Percentiles rank a stretch among this genome's conserved stretches.
These are phyloP conservation scores for Phytophthora megakarya DNA, from an alignment of 352 stramenopile genomes.

Conservation along the genomic window DNA sequence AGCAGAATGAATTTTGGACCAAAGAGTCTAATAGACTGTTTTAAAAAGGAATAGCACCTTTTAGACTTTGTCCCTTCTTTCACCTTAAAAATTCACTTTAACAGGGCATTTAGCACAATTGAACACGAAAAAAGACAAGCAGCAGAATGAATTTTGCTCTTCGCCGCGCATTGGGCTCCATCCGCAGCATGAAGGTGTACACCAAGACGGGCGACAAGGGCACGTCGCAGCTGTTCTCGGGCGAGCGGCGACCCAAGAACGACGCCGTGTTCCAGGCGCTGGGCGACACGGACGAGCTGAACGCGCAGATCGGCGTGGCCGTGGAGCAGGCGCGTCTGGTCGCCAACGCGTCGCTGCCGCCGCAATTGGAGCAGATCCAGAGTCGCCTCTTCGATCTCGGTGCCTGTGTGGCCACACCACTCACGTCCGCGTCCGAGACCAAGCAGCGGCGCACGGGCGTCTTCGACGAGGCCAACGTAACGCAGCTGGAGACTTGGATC, in stretches of 20 bases:
- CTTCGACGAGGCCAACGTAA: conserved; percentile 73
- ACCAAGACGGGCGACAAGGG: conserved; percentile 93
- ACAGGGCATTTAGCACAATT: too few species aligned
- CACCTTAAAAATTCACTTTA: too few species aligned
- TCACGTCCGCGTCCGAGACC: conserved; percentile 59
- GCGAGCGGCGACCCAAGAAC: conserved; percentile 86
- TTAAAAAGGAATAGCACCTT: too few species aligned
- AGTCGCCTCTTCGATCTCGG: conserved; percentile 91
- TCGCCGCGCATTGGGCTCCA: background rate
- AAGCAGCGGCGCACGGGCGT: conserved; percentile 66
- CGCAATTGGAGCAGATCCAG: conserved; percentile 87
- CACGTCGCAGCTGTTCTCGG: conserved; percentile 92
- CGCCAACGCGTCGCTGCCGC: conserved; percentile 52
- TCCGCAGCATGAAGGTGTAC: conserved; percentile 87
- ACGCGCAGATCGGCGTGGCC: conserved; percentile 73
- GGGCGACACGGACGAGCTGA: conserved; percentile 92
- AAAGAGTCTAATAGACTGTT: too few species aligned
- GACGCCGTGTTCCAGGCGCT: conserved; percentile 90
- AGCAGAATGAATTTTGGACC: too few species aligned
- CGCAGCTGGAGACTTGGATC: conserved; percentile 81
- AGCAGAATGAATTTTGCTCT: too few species aligned
- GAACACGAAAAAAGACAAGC: too few species aligned
- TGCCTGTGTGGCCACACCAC: conserved; percentile 86
- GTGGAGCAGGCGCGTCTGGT: conserved; percentile 55
- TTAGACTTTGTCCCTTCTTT: too few species aligned